Base-by-base conservation (phyloP, 192 early-diverging fungal genomes). In the Coemansia sp. region DNA sequence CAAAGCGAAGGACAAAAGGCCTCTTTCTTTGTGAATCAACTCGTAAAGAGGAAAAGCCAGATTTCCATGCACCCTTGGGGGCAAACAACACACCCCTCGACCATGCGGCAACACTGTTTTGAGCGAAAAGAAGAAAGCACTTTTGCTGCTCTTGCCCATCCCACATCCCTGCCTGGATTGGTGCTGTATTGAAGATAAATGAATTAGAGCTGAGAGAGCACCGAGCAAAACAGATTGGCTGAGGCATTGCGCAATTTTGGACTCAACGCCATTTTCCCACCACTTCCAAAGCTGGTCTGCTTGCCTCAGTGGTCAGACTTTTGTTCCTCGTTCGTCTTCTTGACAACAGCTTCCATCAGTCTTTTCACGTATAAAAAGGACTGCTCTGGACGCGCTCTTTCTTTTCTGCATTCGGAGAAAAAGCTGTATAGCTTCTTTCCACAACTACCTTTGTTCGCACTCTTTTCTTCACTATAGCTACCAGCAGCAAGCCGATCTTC, bases 251-350 rank as follows among this genome's bases (percentile, higher is more conserved):
- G 18, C 15, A 2, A 46, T 49, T 63, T 63, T 46, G 34, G 61
- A 35, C 61, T 51, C 61, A 35, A 29, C 61, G 55, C 55, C 55
- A 18, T 34, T 34, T 23, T 34, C 55, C 31, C 55, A 30, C 55
- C 31, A 15, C 55, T 18, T 57, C n/a, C n/a, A n/a, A n/a, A n/a
- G 18, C 40, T 43, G 40, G 40, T 43, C 40, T 43, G 18, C 40
- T 43, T 43, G 40, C 40, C 15, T 18, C 18, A 43, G 15, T 43
- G 40, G 40, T 43, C 40, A 43, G 18, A 18, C 40, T 42, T 42
- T 29, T 29, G 49, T 29, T 52, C 49, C 49, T 28, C 40, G 40
- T 4, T 16, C 2, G 39, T 42, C 15, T 7, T 43, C 15, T 43
- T 18, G 40, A 43, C 40, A 18, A 12, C 35, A 37, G 40, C 40